Evolutionary conservation across 2,329 filamentous ascomycete species (phyloP), one percentile per base, ranked within the genome.

Genomic region (Cladobotryum mycophilum): DNA sequence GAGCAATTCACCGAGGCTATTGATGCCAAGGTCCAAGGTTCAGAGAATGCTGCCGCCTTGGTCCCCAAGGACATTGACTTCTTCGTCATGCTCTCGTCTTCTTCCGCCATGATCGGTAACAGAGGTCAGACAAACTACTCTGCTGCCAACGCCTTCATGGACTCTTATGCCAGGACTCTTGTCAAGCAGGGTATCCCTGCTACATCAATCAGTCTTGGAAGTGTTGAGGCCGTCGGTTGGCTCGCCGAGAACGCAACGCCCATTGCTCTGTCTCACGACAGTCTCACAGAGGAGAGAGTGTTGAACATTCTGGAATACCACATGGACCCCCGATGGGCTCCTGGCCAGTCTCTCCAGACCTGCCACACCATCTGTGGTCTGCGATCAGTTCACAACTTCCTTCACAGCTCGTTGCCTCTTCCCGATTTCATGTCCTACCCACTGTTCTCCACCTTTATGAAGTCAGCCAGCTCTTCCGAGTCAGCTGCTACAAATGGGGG

Each of bases 81-180:
- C 58, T 73, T 70, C 54, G 45, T 67, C 41, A 54, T 68, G 47
- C 53, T 68, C 1, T 68, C 67, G 3, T 73, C 70, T 3, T 48
- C 67, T 22, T 57, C 61, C 0, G 65, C 62, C 11, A 53, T 70
- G 7, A 41, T 66, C 3, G 71, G 69, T 0, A 60, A 62, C 15
- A 52, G 60, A 3, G 61, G 60, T 1, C 71, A 74, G 46, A 60
- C 64, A 38, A 73, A 72, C 55, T 76, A 76, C 55, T 53, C 67
- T 0, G 65, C 65, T 0, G 67, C 60, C 4, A 61, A 63, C 33
- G 55, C 61, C 0, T 70, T 63, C 59, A 63, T 67, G 12, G 63
- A 64, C 34, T 54, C 59, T 1, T 52, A 64, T 6, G 58, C 58
- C 15, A 22, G 25, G 9, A 8, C 25, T 30, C 25, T 30, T 30